Percentiles rank a stretch among this genome's conserved stretches.
Conservation (phyloP, 306 rosid genomes). For the Morella rubra region DNA sequence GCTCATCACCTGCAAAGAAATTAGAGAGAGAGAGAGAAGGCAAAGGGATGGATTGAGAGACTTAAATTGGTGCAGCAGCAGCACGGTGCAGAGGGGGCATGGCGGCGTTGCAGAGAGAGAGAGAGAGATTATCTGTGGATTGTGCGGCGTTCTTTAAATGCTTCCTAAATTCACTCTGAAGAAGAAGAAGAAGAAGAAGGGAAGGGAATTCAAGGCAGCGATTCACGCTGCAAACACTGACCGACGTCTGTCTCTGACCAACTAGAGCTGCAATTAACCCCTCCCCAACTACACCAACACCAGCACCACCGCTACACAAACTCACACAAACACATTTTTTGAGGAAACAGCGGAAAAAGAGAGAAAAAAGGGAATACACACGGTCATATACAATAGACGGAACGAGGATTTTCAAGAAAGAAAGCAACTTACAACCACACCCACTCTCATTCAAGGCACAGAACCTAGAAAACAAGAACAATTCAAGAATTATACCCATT, state of each 20-base stretch:
- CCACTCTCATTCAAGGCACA: neutral
- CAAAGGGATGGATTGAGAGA: constrained; percentile 17
- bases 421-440: neutral
- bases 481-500: constrained; percentile 11
- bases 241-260: constrained; percentile 28
- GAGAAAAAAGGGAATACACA: neutral
- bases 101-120: constrained; percentile 84
- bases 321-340: constrained; percentile 9
- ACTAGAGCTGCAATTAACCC: constrained; percentile 29
- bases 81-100: constrained; percentile 52
- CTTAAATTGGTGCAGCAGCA: constrained; percentile 52
- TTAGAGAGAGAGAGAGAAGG: constrained; percentile 27
- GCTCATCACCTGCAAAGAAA: constrained; percentile 30
- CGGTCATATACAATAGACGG: neutral
- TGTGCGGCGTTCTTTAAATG: constrained; percentile 51
- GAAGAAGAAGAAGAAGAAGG: neutral
- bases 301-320: neutral
- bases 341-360: neutral
- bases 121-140: constrained; percentile 23
- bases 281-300: constrained; percentile 24
- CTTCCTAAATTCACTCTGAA: constrained; percentile 16
- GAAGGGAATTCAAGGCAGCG: constrained; percentile 37
- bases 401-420: neutral
- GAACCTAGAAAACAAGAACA: neutral
- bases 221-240: constrained; percentile 43